phyloP scores from a whole-genome alignment of 2,329 filamentous ascomycete genomes.

The Exophiala alcalophila region DNA sequence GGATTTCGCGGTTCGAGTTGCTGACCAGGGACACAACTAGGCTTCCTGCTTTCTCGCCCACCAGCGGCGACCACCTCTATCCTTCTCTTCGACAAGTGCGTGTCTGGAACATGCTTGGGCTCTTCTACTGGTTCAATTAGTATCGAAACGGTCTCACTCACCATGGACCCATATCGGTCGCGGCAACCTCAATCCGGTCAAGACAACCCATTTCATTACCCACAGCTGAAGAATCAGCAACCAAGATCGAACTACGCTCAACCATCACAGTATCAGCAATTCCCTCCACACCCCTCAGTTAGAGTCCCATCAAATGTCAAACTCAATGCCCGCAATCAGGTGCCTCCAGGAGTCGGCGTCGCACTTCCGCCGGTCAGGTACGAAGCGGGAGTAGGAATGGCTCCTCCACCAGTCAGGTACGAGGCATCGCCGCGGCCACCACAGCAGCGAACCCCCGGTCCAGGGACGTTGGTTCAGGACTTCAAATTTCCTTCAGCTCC shows the following conservation, averaged over 20 bases:
- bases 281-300: constrained; percentile 24
- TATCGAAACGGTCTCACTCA: neutral
- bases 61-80: no score
- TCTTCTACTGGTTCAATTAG: constrained; percentile 2
- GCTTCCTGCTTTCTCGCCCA: no score
- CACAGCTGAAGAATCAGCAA: constrained; percentile 16
- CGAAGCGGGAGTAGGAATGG: constrained; percentile 22
- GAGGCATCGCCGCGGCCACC: constrained; percentile 9
- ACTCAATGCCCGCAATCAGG: constrained; percentile 22
- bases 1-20: no score
- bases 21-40: no score
- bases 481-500: constrained; percentile 23
- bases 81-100: neutral
- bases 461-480: constrained; percentile 21
- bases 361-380: constrained; percentile 22
- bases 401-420: constrained; percentile 21
- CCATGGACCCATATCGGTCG: constrained; percentile 7
- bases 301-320: constrained; percentile 22
- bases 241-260: constrained; percentile 17
- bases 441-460: constrained; percentile 5
- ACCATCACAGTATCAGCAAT: constrained; percentile 24
- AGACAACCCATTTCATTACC: constrained; percentile 23
- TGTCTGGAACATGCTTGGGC: constrained; percentile 10
- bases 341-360: constrained; percentile 23
- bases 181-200: constrained; percentile 6